Evolutionary conservation across 164 flowering plant genomes (phyloP).

Genomic region (Saururus chinensis): DNA sequence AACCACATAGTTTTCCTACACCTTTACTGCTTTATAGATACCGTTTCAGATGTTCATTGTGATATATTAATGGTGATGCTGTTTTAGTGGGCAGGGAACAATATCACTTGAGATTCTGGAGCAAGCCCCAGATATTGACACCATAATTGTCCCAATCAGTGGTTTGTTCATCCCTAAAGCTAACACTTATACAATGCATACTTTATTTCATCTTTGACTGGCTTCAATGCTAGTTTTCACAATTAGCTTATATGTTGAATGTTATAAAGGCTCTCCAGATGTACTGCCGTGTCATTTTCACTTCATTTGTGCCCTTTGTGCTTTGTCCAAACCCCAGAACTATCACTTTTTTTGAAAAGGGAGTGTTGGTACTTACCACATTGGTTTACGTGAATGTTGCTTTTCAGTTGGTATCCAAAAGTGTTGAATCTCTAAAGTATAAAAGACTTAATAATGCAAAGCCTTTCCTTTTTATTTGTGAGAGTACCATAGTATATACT

Average conservation of each 20-base stretch:
- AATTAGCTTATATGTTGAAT: too few relatives aligned
- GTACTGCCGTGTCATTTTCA: not conserved
- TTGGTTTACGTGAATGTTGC: too few relatives aligned
- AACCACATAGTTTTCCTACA: too few relatives aligned
- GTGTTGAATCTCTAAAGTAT: too few relatives aligned
- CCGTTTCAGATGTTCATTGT: too few relatives aligned
- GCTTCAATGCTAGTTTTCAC: not conserved
- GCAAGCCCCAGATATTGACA: slow-evolving; percentile 61
- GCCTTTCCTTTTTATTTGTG: not conserved
- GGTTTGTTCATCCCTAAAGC: slow-evolving; percentile 28
- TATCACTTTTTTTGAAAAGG: too few relatives aligned
- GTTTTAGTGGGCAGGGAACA: slow-evolving; percentile 77
- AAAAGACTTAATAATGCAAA: too few relatives aligned
- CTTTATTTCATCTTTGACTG: not conserved
- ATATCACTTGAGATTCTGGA: slow-evolving; percentile 77
- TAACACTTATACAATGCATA: not conserved
- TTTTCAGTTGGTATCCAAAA: too few relatives aligned
- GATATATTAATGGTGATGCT: not conserved
- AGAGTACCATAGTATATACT: not conserved
- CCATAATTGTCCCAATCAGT: slow-evolving; percentile 80
- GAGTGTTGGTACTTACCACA: too few relatives aligned
- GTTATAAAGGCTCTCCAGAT: not conserved
- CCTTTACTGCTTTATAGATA: too few relatives aligned
- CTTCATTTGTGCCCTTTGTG: too few relatives aligned
- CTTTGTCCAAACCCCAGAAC: too few relatives aligned